These are phyloP conservation scores for Sporothrix schenckii DNA, from an alignment of 2,329 filamentous ascomycete species.

Conservation along the genomic window DNA sequence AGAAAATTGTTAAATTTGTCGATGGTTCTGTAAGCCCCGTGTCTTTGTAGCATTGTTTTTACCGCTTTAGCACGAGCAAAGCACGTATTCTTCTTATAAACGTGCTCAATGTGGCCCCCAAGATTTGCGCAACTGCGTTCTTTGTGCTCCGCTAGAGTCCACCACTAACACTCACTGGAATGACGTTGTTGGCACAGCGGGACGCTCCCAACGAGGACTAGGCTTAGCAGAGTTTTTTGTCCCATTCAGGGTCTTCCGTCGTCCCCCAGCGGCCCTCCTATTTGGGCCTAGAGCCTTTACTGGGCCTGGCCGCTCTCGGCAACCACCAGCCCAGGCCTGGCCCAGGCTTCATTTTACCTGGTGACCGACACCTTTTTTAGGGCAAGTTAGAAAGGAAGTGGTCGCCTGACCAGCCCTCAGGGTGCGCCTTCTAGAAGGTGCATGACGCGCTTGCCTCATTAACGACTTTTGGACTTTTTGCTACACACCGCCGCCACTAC, in stretches of 20 bases:
- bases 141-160: not conserved
- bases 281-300: not conserved
- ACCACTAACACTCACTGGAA: not conserved
- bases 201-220: not conserved
- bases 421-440: not conserved
- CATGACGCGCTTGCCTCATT: slow-evolving; percentile 18
- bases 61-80: not conserved
- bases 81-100: not conserved
- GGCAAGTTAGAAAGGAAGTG: slow-evolving; percentile 24
- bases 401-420: slow-evolving; percentile 22
- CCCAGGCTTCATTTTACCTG: slow-evolving; percentile 8
- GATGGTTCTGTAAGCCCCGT: not conserved
- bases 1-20: not conserved
- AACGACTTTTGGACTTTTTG: not conserved
- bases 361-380: slow-evolving; percentile 27
- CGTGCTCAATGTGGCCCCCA: not conserved
- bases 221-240: slow-evolving; percentile 9
- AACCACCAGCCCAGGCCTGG: slow-evolving; percentile 11
- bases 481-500: not conserved
- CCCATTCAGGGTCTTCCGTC: not conserved
- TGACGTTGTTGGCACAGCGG: slow-evolving; percentile 1
- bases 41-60: not conserved
- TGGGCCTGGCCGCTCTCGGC: not conserved
- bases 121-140: no score
- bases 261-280: not conserved